Base-by-base conservation (phyloP, 768 basidiomycete genomes). In the Mycena pura region DNA sequence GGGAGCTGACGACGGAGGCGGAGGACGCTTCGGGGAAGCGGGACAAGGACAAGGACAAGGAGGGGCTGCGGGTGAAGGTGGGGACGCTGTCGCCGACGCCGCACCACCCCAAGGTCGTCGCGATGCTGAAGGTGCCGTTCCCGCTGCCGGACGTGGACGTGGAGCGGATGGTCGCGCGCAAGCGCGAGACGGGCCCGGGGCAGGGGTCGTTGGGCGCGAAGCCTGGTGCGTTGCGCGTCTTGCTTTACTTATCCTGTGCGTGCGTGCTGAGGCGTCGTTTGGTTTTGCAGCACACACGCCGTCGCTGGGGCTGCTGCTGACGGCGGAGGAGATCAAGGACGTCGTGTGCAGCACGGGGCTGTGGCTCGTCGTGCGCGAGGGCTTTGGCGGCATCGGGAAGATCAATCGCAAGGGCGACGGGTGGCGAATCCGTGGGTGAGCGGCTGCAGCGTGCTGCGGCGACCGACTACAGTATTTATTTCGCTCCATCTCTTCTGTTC, bases 91-190 rank as follows among this genome's bases (percentile, higher is more conserved):
- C 88, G 13, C 96, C 96, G 22, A 94, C 94, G 8, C 96, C 95
- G 22, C 95, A 99, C 72, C 96, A 99, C 74, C 96, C 96, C 9
- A 95, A 96, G 72, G 91, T 98, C 21, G 91, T 99, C 40, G 90
- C 89, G 34, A 87, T 95, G 77, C 82, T 98, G 67, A 95, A 95
- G 73, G 86, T 96, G 51, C 94, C 96, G 24, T 95, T 91, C 76
- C 90, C 93, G 0, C 82, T 97, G 1, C 90, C 93, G 0, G 90
- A 95, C 58, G 80, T 97, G 19, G 86, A 90, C 63, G 81, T 96
- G 21, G 87, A 90, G 67, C 76, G 73, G 47, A 77, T 89, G 76
- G 72, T 72, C 13, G 74, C 87, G 22, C 77, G 84, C 31, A 84
- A 81, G 64, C 79, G 91, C 45, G 69, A 81, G 45, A 65, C 82